Base-by-base conservation (phyloP, 78 protist species). In the Emiliania huxleyi region DNA sequence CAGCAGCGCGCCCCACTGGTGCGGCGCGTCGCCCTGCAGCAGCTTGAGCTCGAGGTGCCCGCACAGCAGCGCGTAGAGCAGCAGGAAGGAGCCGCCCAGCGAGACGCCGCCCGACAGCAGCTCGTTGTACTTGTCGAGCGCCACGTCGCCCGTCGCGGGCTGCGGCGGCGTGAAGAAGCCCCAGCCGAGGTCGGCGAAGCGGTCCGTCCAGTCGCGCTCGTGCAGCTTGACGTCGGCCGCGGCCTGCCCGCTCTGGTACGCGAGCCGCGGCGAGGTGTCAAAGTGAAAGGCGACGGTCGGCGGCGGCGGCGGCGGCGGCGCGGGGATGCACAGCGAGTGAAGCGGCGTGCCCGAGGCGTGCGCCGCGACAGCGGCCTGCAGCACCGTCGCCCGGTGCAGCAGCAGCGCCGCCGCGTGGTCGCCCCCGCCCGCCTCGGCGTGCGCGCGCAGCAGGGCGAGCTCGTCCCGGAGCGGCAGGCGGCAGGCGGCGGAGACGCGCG, bases 401-500 rank as follows among this genome's bases (percentile, higher is more conserved):
- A 69, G 23, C 38, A 4, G 18, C 12, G 18, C 33, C 75, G 75
- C 12, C 3, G 75, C 37, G 38, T 19, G 75, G 3, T 19, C 75
- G 3, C 8, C 29, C 62, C 15, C 62, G 15, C 8, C 15, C 15
- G 8, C 62, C 15, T 52, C 62, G 29, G 15, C 29, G 62, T 52
- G 75, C 3, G 75, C 33, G 11, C 75, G 44, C n/a, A 95, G 89
- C 33, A 93, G 81, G 38, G 40, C 77, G 33, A 71, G 48, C 91
- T 93, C 93, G 69, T 94, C 95, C 29, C 19, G 46, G 21, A 37
- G 18, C 38, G 83, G 0, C 19, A 96, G 90, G 15, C 95, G 91
- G 90, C 95, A 96, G 69, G 26, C 91, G 11, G 95, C 89, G 40
- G 96, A 90, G 62, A 94, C 95, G 87, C 83, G 95, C 1, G n/a